These are phyloP conservation scores for Peronospora tabacina DNA, from an alignment of 352 stramenopile species.

Conservation along the genomic window DNA sequence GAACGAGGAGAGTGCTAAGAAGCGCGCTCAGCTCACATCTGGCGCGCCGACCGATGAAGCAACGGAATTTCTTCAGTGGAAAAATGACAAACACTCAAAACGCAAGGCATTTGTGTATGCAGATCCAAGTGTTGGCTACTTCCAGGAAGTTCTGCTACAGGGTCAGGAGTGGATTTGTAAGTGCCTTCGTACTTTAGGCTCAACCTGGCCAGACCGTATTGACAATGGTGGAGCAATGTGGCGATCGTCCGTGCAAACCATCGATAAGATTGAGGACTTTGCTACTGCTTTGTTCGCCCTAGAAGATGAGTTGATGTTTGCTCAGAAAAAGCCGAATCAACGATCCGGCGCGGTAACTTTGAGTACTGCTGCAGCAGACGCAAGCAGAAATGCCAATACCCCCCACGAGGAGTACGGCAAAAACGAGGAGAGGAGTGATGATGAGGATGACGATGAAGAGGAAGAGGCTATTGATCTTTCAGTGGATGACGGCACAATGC, in stretches of 20 bases:
- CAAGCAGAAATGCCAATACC: conserved; percentile 9
- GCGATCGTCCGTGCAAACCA: conserved; percentile 37
- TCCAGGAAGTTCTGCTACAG: conserved; percentile 49
- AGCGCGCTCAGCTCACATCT: conserved; percentile 28
- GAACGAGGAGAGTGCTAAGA: conserved; percentile 53
- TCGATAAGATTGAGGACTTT: conserved; percentile 33
- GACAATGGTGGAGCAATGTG: conserved; percentile 35
- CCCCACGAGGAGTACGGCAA: conserved; percentile 23
- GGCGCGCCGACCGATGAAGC: conserved; percentile 2
- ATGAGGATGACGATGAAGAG: conserved; percentile 76
- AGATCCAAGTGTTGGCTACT: conserved; percentile 36
- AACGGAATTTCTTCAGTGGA: conserved; percentile 46
- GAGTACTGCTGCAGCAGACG: conserved; percentile 4
- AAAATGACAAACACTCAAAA: conserved; percentile 53
- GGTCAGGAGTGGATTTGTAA: conserved; percentile 57
- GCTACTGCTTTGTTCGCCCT: conserved; percentile 40
- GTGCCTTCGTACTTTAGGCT: conserved; percentile 53
- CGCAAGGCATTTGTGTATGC: conserved; percentile 20
- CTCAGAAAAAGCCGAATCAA: conserved; percentile 36
- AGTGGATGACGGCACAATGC: conserved; percentile 45
- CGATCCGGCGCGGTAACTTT: conserved; percentile 4
- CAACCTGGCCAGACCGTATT: conserved; percentile 46
- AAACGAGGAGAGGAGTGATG: conserved; percentile 50
- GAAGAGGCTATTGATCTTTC: conserved; percentile 46
- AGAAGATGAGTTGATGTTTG: conserved; percentile 55